These are phyloP conservation scores for Rhinocladiella similis DNA, from an alignment of 2,329 filamentous ascomycete species.

Conservation along the genomic window DNA sequence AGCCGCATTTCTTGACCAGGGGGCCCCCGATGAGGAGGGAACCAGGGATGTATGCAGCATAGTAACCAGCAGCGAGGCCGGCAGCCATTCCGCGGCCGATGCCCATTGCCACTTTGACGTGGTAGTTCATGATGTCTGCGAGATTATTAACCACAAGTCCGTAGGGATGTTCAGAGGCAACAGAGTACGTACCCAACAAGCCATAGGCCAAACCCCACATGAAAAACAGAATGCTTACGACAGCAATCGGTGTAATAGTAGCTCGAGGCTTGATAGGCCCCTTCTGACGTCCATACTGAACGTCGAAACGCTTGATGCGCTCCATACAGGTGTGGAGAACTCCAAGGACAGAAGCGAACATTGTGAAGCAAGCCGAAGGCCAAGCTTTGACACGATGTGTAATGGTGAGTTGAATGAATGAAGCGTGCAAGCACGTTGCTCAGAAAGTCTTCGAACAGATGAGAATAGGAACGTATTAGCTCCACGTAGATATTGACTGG, in stretches of 20 bases:
- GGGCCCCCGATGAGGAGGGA: constrained; percentile 27
- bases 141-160: not conserved
- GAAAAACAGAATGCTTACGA: constrained; percentile 43
- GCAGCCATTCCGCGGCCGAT: constrained; percentile 25
- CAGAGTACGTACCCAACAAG: constrained; percentile 49
- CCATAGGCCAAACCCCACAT: constrained; percentile 56
- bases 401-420: too few relatives aligned
- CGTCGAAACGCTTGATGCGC: constrained; percentile 36
- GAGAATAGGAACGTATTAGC: too few relatives aligned
- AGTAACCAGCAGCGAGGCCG: constrained; percentile 28
- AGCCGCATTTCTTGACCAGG: constrained; percentile 24
- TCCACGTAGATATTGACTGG: too few relatives aligned
- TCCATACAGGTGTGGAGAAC: constrained; percentile 47
- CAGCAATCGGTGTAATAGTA: constrained; percentile 21
- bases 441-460: too few relatives aligned
- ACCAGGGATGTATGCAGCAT: constrained; percentile 25
- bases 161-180: constrained; percentile 7
- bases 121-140: constrained; percentile 45
- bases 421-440: too few relatives aligned
- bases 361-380: not conserved
- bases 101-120: constrained; percentile 29
- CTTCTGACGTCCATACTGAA: constrained; percentile 19
- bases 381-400: not conserved
- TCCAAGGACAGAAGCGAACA: constrained; percentile 62
- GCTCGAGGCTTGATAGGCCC: constrained; percentile 11